A percentile compares a stretch with the other conserved stretches of the same genome.
Evolutionary conservation across 768 basidiomycete genomes (phyloP).

Genomic region (Nidularia sp.): DNA sequence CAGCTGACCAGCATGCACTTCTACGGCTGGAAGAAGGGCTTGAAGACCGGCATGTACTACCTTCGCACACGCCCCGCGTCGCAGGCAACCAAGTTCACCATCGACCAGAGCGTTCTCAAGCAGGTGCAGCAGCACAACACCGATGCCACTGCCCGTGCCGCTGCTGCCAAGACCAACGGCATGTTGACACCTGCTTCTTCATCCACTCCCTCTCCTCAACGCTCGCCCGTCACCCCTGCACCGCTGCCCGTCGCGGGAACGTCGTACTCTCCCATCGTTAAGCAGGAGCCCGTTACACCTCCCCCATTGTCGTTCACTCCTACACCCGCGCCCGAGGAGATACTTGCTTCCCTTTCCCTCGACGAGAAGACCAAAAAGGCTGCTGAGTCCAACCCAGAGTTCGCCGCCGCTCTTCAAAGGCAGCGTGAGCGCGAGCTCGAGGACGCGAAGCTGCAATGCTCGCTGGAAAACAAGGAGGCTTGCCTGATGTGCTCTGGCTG

Average conservation of each 20-base stretch:
- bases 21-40: slow-evolving; percentile 99
- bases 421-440: slow-evolving; percentile 73
- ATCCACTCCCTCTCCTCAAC: slow-evolving; percentile 19
- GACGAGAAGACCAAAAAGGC: slow-evolving; percentile 49
- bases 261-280: slow-evolving; percentile 8
- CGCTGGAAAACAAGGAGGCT: slow-evolving; percentile 90
- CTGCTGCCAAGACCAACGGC: slow-evolving; percentile 6
- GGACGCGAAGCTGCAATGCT: slow-evolving; percentile 79
- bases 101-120: slow-evolving; percentile 78
- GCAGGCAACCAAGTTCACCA: slow-evolving; percentile 96
- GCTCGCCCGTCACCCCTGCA: slow-evolving; percentile 4
- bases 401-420: slow-evolving; percentile 70
- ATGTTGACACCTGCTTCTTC: slow-evolving; percentile 24
- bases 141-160: slow-evolving; percentile 10
- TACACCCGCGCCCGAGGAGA: background rate
- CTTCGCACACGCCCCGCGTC: slow-evolving; percentile 92
- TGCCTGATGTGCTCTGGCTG: slow-evolving; percentile 90
- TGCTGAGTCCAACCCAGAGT: slow-evolving; percentile 65
- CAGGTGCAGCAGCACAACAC: slow-evolving; percentile 48
- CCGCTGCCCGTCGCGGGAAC: slow-evolving; percentile 4
- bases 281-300: slow-evolving; percentile 20
- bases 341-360: slow-evolving; percentile 30
- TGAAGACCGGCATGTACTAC: slow-evolving; percentile 99
- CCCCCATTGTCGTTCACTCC: slow-evolving; percentile 7
- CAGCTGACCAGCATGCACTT: slow-evolving; percentile 97